Evolutionary conservation across 2,329 filamentous ascomycete species (phyloP), one percentile per base, ranked within the genome.

Genomic region (Diaporthe australafricana): DNA sequence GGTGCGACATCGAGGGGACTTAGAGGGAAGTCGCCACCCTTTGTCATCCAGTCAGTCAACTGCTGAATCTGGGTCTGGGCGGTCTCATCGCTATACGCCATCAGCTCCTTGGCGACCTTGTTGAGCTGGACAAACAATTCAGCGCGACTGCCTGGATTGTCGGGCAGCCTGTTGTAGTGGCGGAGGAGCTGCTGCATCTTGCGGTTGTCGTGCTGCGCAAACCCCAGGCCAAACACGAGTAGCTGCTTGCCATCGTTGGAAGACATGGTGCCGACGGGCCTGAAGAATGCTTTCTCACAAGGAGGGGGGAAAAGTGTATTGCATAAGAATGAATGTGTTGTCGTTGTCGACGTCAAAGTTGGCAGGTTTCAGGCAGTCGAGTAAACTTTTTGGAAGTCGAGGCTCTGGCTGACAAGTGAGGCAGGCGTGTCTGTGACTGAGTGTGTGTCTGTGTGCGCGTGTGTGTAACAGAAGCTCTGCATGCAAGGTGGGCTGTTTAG

Each of bases 121-220:
- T 71, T 69, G 27, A 73, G 72, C 57, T 73, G 53, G 5, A 73
- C n/a, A 55, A 73, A 72, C 42, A 73, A 65, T 14, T 35, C 12
- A 3, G 35, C 57, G 5, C 72, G 57, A 20, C 12, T 72, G 35
- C 72, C 72, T 53, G 72, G 72, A 42, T 52, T 69, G 11, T 22
- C 25, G 52, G 72, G 65, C n/a, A 73, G 42, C 9, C 32, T 68
- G 20, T 66, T 20, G 57, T 62, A 72, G 70, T 73, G 69, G 20
- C 72, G 56, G 6, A 73, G 65, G 55, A 73, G 50, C 52, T 72
- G 72, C 32, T 73, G 72, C 70, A 73, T 72, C 50, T 60, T 73
- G 50, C 72, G 72, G 22, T 38, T 73, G 56, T 73, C 72, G 12
- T 73, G 72, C 27, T 73, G 69, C 27, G 57, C 65, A 52, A 72